A percentile compares a stretch with the other conserved stretches of the same genome.
Evolutionary conservation across 2,329 filamentous ascomycete genomes (phyloP).

Genomic region (Geosmithia flava): DNA sequence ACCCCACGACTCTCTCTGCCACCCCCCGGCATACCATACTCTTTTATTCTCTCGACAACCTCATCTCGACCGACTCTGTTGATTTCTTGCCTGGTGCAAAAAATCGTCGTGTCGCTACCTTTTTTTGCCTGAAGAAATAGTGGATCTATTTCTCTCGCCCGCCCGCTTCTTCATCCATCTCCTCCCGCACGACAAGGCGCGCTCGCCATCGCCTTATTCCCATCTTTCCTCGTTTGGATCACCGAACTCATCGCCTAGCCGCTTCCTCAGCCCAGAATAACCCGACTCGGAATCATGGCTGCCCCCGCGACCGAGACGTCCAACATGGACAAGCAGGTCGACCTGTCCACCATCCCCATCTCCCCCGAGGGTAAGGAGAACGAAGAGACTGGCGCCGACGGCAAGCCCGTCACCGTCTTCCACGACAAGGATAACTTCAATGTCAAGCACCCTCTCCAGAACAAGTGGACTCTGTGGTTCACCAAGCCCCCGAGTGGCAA

Average conservation of each 20-base stretch:
- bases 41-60: not conserved
- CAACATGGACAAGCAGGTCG: conserved; percentile 43
- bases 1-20: not conserved
- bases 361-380: conserved; percentile 46
- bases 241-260: not conserved
- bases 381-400: conserved; percentile 32
- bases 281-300: conserved; percentile 16
- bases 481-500: conserved; percentile 95
- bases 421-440: conserved; percentile 99
- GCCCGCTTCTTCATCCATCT: not conserved
- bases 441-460: conserved; percentile 95
- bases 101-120: not conserved
- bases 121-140: conserved; percentile 1
- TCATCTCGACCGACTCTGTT: not conserved
- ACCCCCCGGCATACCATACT: not conserved
- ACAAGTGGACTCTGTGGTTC: conserved; percentile 99
- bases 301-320: conserved; percentile 17
- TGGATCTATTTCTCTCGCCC: conserved; percentile 3
- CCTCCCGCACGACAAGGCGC: not conserved
- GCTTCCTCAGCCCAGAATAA: not conserved
- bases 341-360: conserved; percentile 56
- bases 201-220: not conserved
- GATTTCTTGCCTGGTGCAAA: conserved; percentile 5
- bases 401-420: conserved; percentile 81
- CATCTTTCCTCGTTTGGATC: not conserved